phyloP scores from a whole-genome alignment of 768 basidiomycete genomes.

The Mycena vulgaris region DNA sequence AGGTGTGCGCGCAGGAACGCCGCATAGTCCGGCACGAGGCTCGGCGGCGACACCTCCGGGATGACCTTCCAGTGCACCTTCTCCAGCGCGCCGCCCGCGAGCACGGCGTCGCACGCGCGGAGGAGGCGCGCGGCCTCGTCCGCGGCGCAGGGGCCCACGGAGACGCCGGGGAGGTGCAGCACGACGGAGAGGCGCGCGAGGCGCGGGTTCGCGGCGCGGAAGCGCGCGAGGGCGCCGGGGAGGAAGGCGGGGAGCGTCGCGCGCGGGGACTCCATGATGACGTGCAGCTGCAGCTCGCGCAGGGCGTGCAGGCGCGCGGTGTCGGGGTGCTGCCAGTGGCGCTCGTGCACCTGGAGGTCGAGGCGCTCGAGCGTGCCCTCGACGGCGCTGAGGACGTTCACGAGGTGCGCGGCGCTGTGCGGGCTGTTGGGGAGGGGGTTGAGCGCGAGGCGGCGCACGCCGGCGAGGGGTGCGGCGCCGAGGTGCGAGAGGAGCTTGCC shows the following conservation, averaged over 20 bases:
- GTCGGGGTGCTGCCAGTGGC: conserved; percentile 10
- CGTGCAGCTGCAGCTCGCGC: conserved; percentile 18
- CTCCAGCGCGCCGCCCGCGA: conserved; percentile 4
- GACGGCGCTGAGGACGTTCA: conserved; percentile 11
- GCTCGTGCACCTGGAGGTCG: conserved; percentile 30
- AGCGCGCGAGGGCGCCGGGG: neutral
- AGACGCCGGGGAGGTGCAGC: conserved; percentile 9
- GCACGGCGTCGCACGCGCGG: neutral
- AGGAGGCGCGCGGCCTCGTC: neutral
- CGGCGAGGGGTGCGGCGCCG: conserved; percentile 5
- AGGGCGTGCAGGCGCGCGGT: conserved; percentile 6
- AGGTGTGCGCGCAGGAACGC: conserved; percentile 9
- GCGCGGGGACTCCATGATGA: conserved; percentile 15
- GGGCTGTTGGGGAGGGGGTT: conserved; percentile 26
- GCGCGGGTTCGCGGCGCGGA: conserved; percentile 16
- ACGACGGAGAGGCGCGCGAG: conserved; percentile 5
- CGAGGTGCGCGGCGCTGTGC: conserved; percentile 6
- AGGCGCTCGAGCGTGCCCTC: conserved; percentile 27
- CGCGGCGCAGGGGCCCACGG: neutral
- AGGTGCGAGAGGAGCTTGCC: conserved; percentile 18
- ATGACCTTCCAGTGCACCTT: neutral
- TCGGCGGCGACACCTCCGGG: conserved; percentile 25
- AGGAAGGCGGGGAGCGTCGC: conserved; percentile 15
- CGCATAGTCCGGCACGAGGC: conserved; percentile 23
- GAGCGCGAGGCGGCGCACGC: conserved; percentile 20